Percentiles rank a stretch among this genome's conserved stretches.
Evolutionary conservation across 805 yeast genomes (phyloP).

Genomic region (Candida odintsovae): DNA sequence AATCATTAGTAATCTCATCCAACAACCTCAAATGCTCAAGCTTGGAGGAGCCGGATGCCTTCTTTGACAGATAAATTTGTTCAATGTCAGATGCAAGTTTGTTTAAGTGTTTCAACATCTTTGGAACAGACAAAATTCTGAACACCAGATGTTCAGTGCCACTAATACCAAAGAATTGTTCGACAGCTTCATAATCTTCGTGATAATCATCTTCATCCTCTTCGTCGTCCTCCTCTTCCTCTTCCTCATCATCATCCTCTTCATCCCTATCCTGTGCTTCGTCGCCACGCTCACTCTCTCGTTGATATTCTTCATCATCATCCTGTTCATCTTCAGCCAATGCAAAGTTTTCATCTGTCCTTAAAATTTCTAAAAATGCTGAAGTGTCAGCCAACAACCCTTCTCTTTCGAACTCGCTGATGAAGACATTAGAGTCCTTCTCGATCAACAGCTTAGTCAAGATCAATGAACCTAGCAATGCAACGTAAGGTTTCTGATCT

Average conservation of each 20-base stretch:
- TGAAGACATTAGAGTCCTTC: conserved; percentile 38
- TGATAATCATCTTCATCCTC: conserved; percentile 11
- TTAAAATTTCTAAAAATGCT: conserved; percentile 24
- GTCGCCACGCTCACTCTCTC: conserved; percentile 17
- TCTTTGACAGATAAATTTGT: conserved; percentile 22
- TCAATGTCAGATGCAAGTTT: conserved; percentile 24
- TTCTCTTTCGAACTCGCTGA: conserved; percentile 56
- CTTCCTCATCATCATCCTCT: conserved; percentile 16
- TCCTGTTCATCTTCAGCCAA: conserved; percentile 10
- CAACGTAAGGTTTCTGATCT: conserved; percentile 25
- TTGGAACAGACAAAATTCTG: conserved; percentile 3
- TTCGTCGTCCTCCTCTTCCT: conserved; percentile 20
- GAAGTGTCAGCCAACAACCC: conserved; percentile 58
- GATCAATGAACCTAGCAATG: conserved; percentile 47
- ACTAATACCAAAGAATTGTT: neutral
- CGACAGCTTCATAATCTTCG: conserved; percentile 2
- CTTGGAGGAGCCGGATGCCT: conserved; percentile 20
- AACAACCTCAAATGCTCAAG: conserved; percentile 25
- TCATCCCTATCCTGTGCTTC: conserved; percentile 18
- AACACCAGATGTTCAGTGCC: conserved; percentile 3
- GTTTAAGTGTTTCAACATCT: conserved; percentile 9
- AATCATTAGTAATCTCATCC: conserved; percentile 17
- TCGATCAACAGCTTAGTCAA: conserved; percentile 39
- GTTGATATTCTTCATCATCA: conserved; percentile 25
- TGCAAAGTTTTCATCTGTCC: conserved; percentile 11